These are phyloP conservation scores for Claviceps sp. DNA, from an alignment of 2,329 filamentous ascomycete species.

Conservation along the genomic window DNA sequence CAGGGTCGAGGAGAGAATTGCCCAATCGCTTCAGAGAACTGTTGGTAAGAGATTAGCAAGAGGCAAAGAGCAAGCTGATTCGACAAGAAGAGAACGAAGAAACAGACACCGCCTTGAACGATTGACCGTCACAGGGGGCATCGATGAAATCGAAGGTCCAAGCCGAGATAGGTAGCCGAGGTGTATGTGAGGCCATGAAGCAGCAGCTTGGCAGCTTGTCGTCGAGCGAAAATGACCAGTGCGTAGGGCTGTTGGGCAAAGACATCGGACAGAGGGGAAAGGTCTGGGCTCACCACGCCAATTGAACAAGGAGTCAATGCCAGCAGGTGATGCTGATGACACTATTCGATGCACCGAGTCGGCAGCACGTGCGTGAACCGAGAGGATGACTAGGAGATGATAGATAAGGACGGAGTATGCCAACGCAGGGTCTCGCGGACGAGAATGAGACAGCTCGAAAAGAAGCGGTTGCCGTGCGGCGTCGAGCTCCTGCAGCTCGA, in stretches of 20 bases:
- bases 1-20: background rate
- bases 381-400: background rate
- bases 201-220: background rate
- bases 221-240: no score
- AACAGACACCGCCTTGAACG: background rate
- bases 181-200: background rate
- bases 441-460: background rate
- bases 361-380: background rate
- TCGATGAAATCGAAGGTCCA: background rate
- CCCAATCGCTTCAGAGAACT: background rate
- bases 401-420: constrained; percentile 2
- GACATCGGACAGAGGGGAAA: background rate
- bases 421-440: background rate
- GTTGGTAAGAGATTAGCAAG: background rate
- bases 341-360: background rate
- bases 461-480: background rate
- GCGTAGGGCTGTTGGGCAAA: no score
- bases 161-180: background rate
- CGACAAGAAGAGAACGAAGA: background rate
- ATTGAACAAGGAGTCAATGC: background rate
- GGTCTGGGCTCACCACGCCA: background rate
- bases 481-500: no score
- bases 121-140: background rate
- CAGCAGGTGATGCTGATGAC: background rate
- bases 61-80: background rate